A percentile compares a stretch with the other conserved stretches of the same genome.
These are phyloP conservation scores for Beauveria pseudobassiana DNA, from an alignment of 2,329 filamentous ascomycete species.

Conservation along the genomic window DNA sequence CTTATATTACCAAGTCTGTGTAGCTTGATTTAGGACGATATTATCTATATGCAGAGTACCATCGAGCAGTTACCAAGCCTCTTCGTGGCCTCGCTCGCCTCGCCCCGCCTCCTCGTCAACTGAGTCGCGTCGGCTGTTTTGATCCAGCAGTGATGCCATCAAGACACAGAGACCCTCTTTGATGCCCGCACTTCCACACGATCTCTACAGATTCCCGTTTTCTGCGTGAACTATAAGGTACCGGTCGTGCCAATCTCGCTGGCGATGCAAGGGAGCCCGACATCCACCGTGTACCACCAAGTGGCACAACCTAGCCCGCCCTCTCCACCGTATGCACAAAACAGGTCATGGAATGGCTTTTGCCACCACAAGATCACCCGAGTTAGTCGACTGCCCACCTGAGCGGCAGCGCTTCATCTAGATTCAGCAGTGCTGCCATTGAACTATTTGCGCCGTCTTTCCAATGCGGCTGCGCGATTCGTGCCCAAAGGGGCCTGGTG, in stretches of 20 bases:
- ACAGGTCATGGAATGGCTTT: slow-evolving; percentile 1
- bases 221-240: slow-evolving; percentile 9
- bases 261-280: slow-evolving; percentile 8
- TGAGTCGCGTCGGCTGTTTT: slow-evolving; percentile 3
- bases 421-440: slow-evolving; percentile 2
- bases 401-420: neutral
- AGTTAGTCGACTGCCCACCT: neutral
- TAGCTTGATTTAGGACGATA: no score
- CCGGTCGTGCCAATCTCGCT: neutral
- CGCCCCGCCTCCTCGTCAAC: neutral
- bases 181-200: neutral
- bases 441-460: neutral
- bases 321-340: slow-evolving; percentile 1
- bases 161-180: neutral
- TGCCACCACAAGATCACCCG: neutral
- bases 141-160: slow-evolving; percentile 7
- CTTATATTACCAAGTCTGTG: no score
- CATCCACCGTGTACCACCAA: neutral
- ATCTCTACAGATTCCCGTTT: slow-evolving; percentile 2
- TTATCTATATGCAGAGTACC: neutral
- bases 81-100: neutral
- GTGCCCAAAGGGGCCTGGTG: neutral
- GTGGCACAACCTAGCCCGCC: slow-evolving; percentile 8
- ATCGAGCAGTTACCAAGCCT: neutral
- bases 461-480: neutral